These are phyloP conservation scores for Jackrogersella minutella DNA, from an alignment of 495 filamentous ascomycete species.

Conservation along the genomic window DNA sequence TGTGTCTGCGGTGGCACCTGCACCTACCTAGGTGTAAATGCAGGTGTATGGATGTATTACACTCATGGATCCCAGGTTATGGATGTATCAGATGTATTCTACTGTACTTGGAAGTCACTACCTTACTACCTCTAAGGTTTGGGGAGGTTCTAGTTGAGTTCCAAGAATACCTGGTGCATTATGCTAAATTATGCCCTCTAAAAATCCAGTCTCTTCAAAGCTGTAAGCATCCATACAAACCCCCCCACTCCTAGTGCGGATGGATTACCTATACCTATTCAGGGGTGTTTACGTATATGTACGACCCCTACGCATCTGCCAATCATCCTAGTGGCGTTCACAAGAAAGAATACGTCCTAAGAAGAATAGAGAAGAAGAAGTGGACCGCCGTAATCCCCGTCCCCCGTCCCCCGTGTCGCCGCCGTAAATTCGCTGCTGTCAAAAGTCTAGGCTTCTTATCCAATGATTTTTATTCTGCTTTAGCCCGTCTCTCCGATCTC, in stretches of 20 bases:
- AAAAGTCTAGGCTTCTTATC: constrained; percentile 28
- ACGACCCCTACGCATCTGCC: neutral
- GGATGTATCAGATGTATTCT: too few relatives aligned
- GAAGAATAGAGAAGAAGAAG: too few relatives aligned
- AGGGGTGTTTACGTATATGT: neutral
- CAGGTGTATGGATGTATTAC: neutral
- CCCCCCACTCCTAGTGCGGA: constrained; percentile 4
- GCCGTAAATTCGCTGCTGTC: constrained; percentile 34
- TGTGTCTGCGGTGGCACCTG: constrained; percentile 18
- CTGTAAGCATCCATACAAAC: neutral
- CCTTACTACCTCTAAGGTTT: too few relatives aligned
- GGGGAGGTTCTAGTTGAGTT: too few relatives aligned
- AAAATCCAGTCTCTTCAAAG: too few relatives aligned
- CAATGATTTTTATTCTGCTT: constrained; percentile 26
- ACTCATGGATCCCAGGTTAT: too few relatives aligned
- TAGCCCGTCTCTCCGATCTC: constrained; percentile 33
- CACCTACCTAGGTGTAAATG: constrained; percentile 17
- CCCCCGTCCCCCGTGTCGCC: constrained; percentile 30
- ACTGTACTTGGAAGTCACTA: too few relatives aligned
- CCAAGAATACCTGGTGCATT: too few relatives aligned
- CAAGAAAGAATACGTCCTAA: too few relatives aligned
- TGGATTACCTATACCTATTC: constrained; percentile 1
- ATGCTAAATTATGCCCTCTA: too few relatives aligned
- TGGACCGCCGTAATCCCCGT: constrained; percentile 11
- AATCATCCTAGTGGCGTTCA: constrained; percentile 28